Base-by-base conservation (phyloP, 768 basidiomycete genomes). In the Serendipita sp. region DNA sequence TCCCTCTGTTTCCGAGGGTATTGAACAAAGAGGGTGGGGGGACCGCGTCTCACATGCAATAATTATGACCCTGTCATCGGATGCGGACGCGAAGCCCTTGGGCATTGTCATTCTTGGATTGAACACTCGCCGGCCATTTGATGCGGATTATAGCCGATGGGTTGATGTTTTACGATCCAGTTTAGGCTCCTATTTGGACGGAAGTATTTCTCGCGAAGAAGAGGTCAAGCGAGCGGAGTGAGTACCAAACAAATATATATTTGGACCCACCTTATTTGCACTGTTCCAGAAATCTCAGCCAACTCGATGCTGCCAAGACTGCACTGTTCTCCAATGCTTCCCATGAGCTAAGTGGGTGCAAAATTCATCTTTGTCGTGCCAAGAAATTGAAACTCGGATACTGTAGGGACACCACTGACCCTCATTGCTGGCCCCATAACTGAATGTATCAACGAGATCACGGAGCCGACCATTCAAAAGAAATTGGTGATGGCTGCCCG, bases 301-400 rank as follows among this genome's bases (percentile, higher is more conserved):
- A 70, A 60, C 65, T 72, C 3, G 72, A 72, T 51, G 66, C 67
- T 5, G 72, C 72, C 1, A 72, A 73, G 53, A 70, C 70, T 3
- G 65, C 69, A 3, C 71, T 73, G 51, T 72, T 73, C 66, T 67
- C 66, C 48, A 71, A 69, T 34, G 69, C 64, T 3, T 69, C 66
- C 24, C 71, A 72, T 64, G 71, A 72, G 63, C 68, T 73, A 37
- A 64, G 66, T 67, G 47, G 28, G 65, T 53, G n/a, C 30, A 11
- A 8, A n/a, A 51, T 51, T 51, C n/a, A 8, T 51, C 7, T 13
- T 41, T 41, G 7, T 53, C 48, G 18, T n/a, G 32, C n/a, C 18
- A 7, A 16, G 18, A n/a, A 16, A n/a, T 8, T 34, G 11, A 11
- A 11, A 10, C 16, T 38, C 56, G n/a, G 18, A 60, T 35, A 11